A percentile compares a stretch with the other conserved stretches of the same genome.
phyloP scores from a whole-genome alignment of 140 eudicot genomes.

The Flaveria floridana region DNA sequence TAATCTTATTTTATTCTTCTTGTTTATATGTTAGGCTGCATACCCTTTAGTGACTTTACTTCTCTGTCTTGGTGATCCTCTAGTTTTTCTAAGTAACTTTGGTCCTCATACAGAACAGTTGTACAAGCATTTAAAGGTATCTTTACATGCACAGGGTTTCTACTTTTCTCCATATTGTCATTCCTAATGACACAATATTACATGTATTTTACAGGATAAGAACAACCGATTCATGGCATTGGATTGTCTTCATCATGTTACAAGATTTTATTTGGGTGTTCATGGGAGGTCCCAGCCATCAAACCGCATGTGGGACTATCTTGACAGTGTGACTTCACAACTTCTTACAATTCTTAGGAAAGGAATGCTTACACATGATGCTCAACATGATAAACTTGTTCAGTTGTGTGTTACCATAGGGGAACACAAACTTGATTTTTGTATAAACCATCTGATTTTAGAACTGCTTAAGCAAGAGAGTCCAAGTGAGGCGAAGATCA shows the following conservation, averaged over 20 bases:
- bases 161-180: constrained; percentile 10
- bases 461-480: constrained; percentile 93
- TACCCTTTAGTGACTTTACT: constrained; percentile 91
- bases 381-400: constrained; percentile 86
- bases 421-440: constrained; percentile 83
- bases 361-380: constrained; percentile 92
- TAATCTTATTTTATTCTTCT: not conserved
- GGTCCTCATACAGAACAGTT: constrained; percentile 84
- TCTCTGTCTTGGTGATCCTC: constrained; percentile 89
- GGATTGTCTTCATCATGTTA: constrained; percentile 80
- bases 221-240: constrained; percentile 88
- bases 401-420: constrained; percentile 84
- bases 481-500: constrained; percentile 83
- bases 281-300: constrained; percentile 79
- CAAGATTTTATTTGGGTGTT: constrained; percentile 73
- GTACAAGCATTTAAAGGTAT: constrained; percentile 82
- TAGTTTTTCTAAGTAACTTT: constrained; percentile 63
- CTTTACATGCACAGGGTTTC: constrained; percentile 25
- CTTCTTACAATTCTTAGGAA: constrained; percentile 69
- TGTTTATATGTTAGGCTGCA: constrained; percentile 59
- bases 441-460: constrained; percentile 77
- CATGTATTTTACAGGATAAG: constrained; percentile 66
- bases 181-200: constrained; percentile 14
- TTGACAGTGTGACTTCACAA: constrained; percentile 92
- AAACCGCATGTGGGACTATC: constrained; percentile 93